Evolutionary conservation across 352 stramenopile genomes (phyloP).

Genomic region (Phytophthora macrochlamydospora): DNA sequence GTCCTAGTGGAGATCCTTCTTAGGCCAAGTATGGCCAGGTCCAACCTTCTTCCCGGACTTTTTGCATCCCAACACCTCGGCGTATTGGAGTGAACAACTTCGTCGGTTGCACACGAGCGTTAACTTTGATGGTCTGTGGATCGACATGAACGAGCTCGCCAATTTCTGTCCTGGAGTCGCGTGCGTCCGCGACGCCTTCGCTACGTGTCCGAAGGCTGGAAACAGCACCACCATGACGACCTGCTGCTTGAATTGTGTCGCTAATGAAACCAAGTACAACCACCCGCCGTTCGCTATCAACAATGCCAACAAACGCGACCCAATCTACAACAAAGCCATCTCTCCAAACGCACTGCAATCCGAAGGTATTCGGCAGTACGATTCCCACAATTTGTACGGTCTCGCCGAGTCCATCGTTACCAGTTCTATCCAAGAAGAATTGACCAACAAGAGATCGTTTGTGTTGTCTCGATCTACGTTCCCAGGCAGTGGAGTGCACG

Average conservation of each 20-base stretch:
- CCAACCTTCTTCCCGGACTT: constrained; percentile 85
- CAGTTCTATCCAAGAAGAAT: constrained; percentile 48
- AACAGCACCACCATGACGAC: constrained; percentile 42
- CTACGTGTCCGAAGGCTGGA: constrained; percentile 41
- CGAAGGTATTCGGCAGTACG: constrained; percentile 64
- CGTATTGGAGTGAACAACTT: constrained; percentile 76
- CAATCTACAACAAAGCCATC: constrained; percentile 68
- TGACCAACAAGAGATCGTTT: constrained; percentile 68
- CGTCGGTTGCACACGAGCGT: constrained; percentile 52
- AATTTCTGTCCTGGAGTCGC: constrained; percentile 69
- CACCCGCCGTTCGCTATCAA: constrained; percentile 66
- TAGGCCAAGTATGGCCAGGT: constrained; percentile 84
- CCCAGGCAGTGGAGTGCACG: constrained; percentile 59
- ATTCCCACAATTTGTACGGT: constrained; percentile 85
- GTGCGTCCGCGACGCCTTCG: constrained; percentile 40
- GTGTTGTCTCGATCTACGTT: constrained; percentile 79
- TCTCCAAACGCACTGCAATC: constrained; percentile 63
- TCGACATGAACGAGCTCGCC: constrained; percentile 90
- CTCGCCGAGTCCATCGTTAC: constrained; percentile 78
- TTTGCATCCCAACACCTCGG: constrained; percentile 65
- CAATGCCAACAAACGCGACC: constrained; percentile 43
- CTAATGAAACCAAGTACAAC: constrained; percentile 56
- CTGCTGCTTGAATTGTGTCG: constrained; percentile 50
- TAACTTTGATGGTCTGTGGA: constrained; percentile 80
- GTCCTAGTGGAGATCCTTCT: constrained; percentile 60